Conservation (phyloP, 176 grass and related monocot genomes). For the Raddia guianensis region DNA sequence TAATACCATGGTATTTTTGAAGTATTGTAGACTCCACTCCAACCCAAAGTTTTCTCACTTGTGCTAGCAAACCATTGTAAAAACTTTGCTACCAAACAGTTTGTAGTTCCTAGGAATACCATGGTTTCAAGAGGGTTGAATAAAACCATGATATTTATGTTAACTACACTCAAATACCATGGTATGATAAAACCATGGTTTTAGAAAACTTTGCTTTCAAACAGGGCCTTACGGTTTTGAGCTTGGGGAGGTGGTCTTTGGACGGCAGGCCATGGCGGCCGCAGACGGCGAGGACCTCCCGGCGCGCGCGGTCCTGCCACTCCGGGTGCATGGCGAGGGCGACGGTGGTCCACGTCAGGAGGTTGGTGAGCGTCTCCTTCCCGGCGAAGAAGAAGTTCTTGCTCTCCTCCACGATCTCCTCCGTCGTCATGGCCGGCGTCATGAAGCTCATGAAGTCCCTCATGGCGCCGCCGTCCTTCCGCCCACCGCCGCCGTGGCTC, state of each 20-base stretch:
- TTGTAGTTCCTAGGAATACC: too few species aligned
- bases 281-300: constrained; percentile 75
- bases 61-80: too few species aligned
- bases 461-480: constrained; percentile 1
- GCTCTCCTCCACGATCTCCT: constrained; percentile 83
- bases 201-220: too few species aligned
- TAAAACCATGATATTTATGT: too few species aligned
- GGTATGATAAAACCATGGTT: too few species aligned
- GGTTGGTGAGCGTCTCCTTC: constrained; percentile 73
- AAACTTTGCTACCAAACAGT: too few species aligned
- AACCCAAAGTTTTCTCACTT: too few species aligned
- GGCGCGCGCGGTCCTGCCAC: constrained; percentile 84
- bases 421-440: constrained; percentile 46
- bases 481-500: constrained; percentile 12
- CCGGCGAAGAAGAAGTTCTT: constrained; percentile 96
- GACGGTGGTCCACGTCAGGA: constrained; percentile 90
- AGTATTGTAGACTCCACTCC: too few species aligned
- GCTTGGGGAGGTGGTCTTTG: constrained; percentile 75
- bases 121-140: too few species aligned
- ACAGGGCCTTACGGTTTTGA: constrained; percentile 64
- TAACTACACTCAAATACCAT: too few species aligned
- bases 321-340: constrained; percentile 92
- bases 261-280: constrained; percentile 55
- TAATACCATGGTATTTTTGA: too few species aligned
- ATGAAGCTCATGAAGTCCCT: constrained; percentile 78